A percentile compares a stretch with the other conserved stretches of the same genome.
These are phyloP conservation scores for Heliocybe sulcata DNA, from an alignment of 1,284 basidiomycete genomes.

Conservation along the genomic window DNA sequence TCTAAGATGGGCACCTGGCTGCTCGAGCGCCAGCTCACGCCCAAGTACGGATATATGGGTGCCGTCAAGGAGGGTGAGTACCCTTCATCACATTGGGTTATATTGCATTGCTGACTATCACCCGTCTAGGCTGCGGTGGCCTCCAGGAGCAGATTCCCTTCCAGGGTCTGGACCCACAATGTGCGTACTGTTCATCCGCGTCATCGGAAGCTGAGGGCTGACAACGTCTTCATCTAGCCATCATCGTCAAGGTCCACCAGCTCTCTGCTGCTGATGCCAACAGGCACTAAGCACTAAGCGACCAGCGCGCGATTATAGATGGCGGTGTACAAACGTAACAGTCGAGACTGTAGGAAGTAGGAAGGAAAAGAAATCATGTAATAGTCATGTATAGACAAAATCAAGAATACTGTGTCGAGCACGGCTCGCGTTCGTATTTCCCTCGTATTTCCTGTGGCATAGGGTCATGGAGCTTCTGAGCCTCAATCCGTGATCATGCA, in stretches of 20 bases:
- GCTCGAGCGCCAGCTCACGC: slow-evolving; percentile 71
- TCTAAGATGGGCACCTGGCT: slow-evolving; percentile 81
- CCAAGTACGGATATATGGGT: slow-evolving; percentile 77
- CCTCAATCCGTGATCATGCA: too few species aligned
- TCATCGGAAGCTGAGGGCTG: background rate
- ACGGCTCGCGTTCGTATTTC: too few species aligned
- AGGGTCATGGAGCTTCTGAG: too few species aligned
- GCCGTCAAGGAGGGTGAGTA: slow-evolving; percentile 64
- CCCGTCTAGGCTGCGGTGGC: slow-evolving; percentile 55
- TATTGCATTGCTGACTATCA: background rate
- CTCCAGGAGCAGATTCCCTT: slow-evolving; percentile 75
- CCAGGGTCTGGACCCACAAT: slow-evolving; percentile 68
- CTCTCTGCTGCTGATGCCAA: slow-evolving; percentile 24
- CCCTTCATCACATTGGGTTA: slow-evolving; percentile 2
- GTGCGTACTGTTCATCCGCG: slow-evolving; percentile 30
- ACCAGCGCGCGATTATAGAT: too few species aligned
- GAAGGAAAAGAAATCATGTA: background rate
- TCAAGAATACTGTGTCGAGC: too few species aligned
- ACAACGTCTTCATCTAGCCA: slow-evolving; percentile 35
- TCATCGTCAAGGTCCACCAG: slow-evolving; percentile 57
- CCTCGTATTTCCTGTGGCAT: too few species aligned
- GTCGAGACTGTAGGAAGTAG: background rate
- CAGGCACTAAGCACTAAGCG: background rate
- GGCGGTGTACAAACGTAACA: background rate
- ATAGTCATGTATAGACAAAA: background rate